Percentiles rank a stretch among this genome's conserved stretches.
Conservation (phyloP, 768 basidiomycete genomes). For the Infundibulicybe gibba region DNA sequence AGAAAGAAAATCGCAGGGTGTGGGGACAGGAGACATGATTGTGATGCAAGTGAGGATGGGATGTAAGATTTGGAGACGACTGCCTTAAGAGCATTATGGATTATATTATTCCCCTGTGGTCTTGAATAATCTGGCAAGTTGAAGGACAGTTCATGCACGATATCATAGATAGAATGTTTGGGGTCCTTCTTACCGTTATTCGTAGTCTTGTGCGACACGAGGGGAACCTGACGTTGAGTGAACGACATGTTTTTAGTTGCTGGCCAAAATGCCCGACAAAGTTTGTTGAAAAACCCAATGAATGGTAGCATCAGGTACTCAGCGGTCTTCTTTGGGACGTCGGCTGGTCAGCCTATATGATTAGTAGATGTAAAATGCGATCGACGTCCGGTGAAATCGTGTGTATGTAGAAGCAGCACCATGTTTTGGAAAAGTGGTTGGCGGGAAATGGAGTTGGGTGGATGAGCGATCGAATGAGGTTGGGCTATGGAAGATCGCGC, state of each 20-base stretch:
- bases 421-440: constrained; percentile 4
- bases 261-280: constrained; percentile 14
- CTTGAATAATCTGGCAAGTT: no score
- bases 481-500: no score
- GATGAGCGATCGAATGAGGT: no score
- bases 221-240: constrained; percentile 23
- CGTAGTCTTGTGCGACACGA: constrained; percentile 17
- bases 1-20: constrained; percentile 46
- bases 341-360: constrained; percentile 9
- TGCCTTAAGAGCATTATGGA: constrained; percentile 1
- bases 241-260: constrained; percentile 23
- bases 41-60: constrained; percentile 13
- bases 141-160: no score
- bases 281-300: constrained; percentile 12
- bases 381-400: constrained; percentile 21
- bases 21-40: constrained; percentile 30
- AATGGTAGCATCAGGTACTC: constrained; percentile 9
- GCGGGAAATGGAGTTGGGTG: no score
- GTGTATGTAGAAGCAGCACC: constrained; percentile 17
- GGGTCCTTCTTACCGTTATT: constrained; percentile 20
- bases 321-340: constrained; percentile 5
- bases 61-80: constrained; percentile 9
- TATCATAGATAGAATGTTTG: constrained; percentile 12
- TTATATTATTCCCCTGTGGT: no score
- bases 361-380: constrained; percentile 8